A percentile compares a stretch with the other conserved stretches of the same genome.
phyloP scores from a whole-genome alignment of 371 early-diverging fungal species.

The Rhizopus arrhizus region DNA sequence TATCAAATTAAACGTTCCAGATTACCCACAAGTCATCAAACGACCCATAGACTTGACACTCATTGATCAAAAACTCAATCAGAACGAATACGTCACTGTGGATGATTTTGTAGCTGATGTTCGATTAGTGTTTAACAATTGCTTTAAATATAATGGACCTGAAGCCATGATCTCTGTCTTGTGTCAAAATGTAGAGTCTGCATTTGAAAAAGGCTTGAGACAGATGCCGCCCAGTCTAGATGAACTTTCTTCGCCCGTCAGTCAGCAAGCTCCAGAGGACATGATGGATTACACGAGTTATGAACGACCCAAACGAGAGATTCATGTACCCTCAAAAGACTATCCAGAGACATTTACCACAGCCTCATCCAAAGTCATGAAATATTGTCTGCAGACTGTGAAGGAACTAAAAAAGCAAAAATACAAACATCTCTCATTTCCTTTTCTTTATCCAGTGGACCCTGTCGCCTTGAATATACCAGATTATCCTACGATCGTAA shows the following conservation, averaged over 20 bases:
- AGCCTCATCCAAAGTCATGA: constrained; percentile 59
- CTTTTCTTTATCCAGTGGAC: constrained; percentile 95
- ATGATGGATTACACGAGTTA: constrained; percentile 22
- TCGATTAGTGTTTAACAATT: constrained; percentile 81
- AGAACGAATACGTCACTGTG: constrained; percentile 62
- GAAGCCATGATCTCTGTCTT: constrained; percentile 76
- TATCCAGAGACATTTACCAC: constrained; percentile 47
- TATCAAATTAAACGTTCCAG: constrained; percentile 87
- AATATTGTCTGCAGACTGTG: constrained; percentile 68
- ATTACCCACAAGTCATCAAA: constrained; percentile 91
- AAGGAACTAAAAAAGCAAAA: constrained; percentile 79
- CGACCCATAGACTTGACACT: constrained; percentile 97
- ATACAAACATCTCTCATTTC: constrained; percentile 67
- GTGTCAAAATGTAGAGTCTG: constrained; percentile 73
- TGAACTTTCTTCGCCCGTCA: constrained; percentile 12
- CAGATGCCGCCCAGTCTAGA: constrained; percentile 61
- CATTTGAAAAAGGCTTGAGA: constrained; percentile 69
- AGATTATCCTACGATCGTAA: constrained; percentile 90
- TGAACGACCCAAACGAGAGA: constrained; percentile 75
- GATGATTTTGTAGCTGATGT: constrained; percentile 80
- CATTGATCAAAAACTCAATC: constrained; percentile 82
- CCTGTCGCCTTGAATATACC: constrained; percentile 89
- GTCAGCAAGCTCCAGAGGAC: constrained; percentile 8
- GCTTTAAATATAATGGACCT: constrained; percentile 86
- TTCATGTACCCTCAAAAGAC: constrained; percentile 71